These are phyloP conservation scores for Guadua angustifolia DNA, from an alignment of 176 grass and related monocot genomes.

Conservation along the genomic window DNA sequence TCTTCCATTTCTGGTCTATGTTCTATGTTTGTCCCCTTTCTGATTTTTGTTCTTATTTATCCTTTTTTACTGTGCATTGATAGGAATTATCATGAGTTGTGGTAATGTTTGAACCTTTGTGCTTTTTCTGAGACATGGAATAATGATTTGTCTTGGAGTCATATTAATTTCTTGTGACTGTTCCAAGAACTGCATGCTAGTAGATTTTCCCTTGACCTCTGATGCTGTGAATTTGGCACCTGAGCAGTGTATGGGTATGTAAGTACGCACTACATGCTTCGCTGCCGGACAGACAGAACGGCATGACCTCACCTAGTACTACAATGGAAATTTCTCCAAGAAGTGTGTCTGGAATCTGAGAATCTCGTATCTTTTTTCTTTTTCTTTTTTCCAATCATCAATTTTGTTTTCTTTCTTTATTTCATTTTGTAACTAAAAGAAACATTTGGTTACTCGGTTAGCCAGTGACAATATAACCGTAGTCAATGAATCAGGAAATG, in stretches of 20 bases:
- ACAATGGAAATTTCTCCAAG: background rate
- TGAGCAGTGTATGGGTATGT: constrained; percentile 10
- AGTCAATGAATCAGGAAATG: too few species aligned
- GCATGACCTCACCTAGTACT: background rate
- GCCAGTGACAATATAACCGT: background rate
- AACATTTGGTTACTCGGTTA: background rate
- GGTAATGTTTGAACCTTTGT: background rate
- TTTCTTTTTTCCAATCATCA: background rate
- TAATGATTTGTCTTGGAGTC: background rate
- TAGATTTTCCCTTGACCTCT: background rate
- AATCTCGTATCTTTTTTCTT: background rate
- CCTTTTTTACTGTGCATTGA: constrained; percentile 11
- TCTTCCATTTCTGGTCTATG: background rate
- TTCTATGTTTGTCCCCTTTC: background rate
- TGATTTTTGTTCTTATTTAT: background rate
- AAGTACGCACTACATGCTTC: background rate
- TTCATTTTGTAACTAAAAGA: background rate
- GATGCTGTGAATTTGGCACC: constrained; percentile 27
- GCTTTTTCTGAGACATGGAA: background rate
- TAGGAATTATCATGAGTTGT: background rate
- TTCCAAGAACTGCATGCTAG: background rate
- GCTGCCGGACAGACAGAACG: background rate
- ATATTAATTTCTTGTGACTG: background rate
- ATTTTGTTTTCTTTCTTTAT: background rate
- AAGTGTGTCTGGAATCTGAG: background rate